These are phyloP conservation scores for Daldinia caldariorum DNA, from an alignment of 495 filamentous ascomycete genomes.

Conservation along the genomic window DNA sequence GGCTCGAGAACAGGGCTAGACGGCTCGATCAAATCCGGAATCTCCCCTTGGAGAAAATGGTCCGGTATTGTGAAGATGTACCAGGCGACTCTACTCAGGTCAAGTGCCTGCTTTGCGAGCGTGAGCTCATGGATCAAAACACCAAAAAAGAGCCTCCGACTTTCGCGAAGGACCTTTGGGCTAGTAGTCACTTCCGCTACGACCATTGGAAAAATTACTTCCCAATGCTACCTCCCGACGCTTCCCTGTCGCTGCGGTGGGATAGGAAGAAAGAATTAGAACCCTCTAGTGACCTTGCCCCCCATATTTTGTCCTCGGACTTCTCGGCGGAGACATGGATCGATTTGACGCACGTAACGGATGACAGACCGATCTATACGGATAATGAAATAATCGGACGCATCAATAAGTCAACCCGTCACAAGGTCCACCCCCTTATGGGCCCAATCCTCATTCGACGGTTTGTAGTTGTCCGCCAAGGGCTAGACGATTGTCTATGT, in stretches of 20 bases:
- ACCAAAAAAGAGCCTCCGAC: background rate
- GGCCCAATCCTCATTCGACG: background rate
- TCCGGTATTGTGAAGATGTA: background rate
- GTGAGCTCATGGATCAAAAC: background rate
- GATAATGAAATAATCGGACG: background rate
- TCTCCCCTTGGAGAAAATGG: background rate
- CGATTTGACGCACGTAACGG: background rate
- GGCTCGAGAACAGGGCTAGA: background rate
- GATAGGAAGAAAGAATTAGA: background rate
- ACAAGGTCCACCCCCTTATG: background rate
- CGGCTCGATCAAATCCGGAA: background rate
- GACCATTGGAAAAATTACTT: background rate
- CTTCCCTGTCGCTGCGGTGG: rapidly evolving
- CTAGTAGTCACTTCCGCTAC: background rate
- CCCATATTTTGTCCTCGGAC: background rate
- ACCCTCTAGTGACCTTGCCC: background rate
- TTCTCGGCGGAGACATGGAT: background rate
- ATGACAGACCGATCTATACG: background rate
- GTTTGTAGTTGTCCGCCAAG: background rate
- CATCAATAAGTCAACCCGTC: background rate
- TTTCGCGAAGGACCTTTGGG: background rate
- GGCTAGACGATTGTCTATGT: background rate
- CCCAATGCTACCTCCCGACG: background rate
- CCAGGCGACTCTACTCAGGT: background rate
- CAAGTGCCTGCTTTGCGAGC: background rate